A percentile compares a stretch with the other conserved stretches of the same genome.
phyloP scores from a whole-genome alignment of 1,284 basidiomycete species.

The Bjerkandera adusta region DNA sequence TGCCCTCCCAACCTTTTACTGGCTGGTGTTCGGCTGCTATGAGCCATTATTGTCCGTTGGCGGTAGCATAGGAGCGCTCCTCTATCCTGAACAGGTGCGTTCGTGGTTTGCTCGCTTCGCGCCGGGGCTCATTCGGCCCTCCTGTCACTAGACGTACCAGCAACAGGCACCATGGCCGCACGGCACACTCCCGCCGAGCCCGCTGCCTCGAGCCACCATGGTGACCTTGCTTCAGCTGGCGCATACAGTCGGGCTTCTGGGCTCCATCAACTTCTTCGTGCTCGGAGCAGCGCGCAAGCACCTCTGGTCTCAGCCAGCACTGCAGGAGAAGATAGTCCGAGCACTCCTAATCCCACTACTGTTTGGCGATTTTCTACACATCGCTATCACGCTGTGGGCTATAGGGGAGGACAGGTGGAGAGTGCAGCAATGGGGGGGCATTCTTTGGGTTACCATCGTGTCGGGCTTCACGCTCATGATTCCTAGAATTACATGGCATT shows the following conservation, averaged over 20 bases:
- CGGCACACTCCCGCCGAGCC: conserved; percentile 41
- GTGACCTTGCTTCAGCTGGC: conserved; percentile 71
- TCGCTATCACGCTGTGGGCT: conserved; percentile 68
- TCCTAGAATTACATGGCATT: conserved; percentile 67
- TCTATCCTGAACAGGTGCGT: conserved; percentile 62
- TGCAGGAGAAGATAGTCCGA: conserved; percentile 68
- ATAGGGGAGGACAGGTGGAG: conserved; percentile 66
- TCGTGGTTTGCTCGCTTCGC: not conserved
- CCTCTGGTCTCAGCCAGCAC: conserved; percentile 50
- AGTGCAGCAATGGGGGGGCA: conserved; percentile 57
- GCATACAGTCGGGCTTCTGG: conserved; percentile 71
- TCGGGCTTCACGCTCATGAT: conserved; percentile 63
- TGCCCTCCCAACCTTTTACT: conserved; percentile 70
- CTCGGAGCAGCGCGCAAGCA: conserved; percentile 58
- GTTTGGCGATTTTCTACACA: conserved; percentile 62
- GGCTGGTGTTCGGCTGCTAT: conserved; percentile 66
- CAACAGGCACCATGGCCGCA: conserved; percentile 69
- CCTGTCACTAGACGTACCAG: conserved; percentile 62
- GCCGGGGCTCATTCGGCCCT: conserved; percentile 1
- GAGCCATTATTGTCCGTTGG: conserved; percentile 65
- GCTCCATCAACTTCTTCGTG: conserved; percentile 65
- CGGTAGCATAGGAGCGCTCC: conserved; percentile 64
- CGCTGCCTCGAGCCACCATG: conserved; percentile 57
- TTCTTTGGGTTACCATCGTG: conserved; percentile 65
- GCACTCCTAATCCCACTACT: conserved; percentile 66